Base-by-base conservation (phyloP, 2,329 filamentous ascomycete genomes). In the Calonectria fujianensis region DNA sequence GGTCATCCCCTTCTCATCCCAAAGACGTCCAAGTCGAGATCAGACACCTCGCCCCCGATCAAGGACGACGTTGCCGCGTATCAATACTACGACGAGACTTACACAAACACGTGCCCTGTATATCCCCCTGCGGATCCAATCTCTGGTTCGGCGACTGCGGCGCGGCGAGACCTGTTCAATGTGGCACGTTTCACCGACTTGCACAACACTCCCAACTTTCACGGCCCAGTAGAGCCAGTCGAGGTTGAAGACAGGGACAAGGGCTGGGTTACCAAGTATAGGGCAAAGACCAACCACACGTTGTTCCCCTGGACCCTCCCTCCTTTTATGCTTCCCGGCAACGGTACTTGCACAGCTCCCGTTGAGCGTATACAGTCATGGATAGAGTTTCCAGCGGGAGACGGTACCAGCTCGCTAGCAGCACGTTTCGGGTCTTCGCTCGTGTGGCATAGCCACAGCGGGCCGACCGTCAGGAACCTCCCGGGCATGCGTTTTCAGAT, bases 241-340 rank as follows among this genome's bases (percentile, higher is more conserved):
- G 79, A 85, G 29, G 73, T 83, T 16, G 81, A 91, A 87, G 85
- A 92, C 86, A 83, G 83, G 51, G 82, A 83, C 9, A 83, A 81
- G 90, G 81, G 85, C 89, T 70, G 86, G 82, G 74, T 85, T 10
- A 83, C 80, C 31, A 81, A 80, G 37, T 85, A 83, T 74, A 83
- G 78, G 52, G 93, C 92, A 18, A 91, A 91, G 9, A 93, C 92
- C 0, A 98, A 98, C 80, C 93, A 96, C 83, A 96, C 94, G 0
- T 93, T 95, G 80, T 98, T 96, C 81, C 97, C 97, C 0, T 98
- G 96, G 96, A 98, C 97, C 0, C 87, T 99, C 0, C 96, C 97
- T 0, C 87, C 89, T 1, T 89, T 91, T 32, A 88, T 98, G 79
- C 89, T 98, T 3, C 95, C 96, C 0, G 85, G 87, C 13, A 92